Evolutionary conservation across 2,329 filamentous ascomycete species (phyloP).

Genomic region (Paecilomyces variotii): DNA sequence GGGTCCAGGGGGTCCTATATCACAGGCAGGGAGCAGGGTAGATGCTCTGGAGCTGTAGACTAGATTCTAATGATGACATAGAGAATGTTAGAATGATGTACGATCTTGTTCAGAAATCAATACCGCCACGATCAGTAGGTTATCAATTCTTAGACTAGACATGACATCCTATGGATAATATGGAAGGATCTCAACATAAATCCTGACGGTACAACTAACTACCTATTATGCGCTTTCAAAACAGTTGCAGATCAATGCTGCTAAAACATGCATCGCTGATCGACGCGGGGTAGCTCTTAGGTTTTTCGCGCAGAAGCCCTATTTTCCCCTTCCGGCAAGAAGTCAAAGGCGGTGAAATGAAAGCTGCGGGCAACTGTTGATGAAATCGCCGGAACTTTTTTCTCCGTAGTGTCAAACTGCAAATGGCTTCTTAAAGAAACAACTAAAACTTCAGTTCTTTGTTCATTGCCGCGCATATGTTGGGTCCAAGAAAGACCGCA

Average conservation of each 20-base stretch:
- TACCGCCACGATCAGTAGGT: neutral
- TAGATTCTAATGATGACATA: neutral
- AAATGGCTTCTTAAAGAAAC: neutral
- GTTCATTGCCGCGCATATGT: neutral
- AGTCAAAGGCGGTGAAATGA: conserved; percentile 16
- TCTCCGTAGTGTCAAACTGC: conserved; percentile 1
- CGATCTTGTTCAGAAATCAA: neutral
- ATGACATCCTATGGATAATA: neutral
- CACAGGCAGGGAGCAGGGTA: conserved; percentile 23
- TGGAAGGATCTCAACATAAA: neutral
- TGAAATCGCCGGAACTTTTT: conserved; percentile 14
- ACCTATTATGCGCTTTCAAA: neutral
- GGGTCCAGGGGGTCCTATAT: conserved; percentile 32
- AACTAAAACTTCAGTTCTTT: neutral
- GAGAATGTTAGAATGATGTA: conserved; percentile 1
- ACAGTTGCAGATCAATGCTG: neutral
- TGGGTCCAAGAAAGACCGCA: neutral
- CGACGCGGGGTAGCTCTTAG: neutral
- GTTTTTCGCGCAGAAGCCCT: conserved; percentile 6
- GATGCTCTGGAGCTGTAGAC: conserved; percentile 27
- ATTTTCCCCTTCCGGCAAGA: conserved; percentile 3
- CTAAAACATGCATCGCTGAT: neutral
- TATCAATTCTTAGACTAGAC: too few species aligned
- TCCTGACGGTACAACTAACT: too few species aligned
- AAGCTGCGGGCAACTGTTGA: neutral